phyloP scores from a whole-genome alignment of 1,284 basidiomycete genomes.

The Apiotrichum brassicae region DNA sequence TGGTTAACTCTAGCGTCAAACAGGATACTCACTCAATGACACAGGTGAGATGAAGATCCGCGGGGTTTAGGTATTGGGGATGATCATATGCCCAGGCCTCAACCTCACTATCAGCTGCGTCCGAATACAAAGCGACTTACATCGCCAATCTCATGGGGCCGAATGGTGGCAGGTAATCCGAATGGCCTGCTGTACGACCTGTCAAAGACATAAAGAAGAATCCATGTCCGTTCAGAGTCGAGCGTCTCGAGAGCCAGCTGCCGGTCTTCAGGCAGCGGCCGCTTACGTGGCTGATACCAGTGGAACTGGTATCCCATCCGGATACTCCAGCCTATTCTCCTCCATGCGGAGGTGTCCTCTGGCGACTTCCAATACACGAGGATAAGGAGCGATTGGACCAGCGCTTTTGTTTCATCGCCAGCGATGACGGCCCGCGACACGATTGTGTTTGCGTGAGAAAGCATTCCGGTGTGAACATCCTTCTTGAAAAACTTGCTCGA shows the following conservation, averaged over 20 bases:
- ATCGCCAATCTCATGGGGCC: conserved; percentile 2
- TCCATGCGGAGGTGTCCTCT: conserved; percentile 27
- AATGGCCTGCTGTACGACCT: not conserved
- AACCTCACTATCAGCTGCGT: too few relatives aligned
- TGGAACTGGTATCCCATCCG: conserved; percentile 30
- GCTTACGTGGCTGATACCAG: conserved; percentile 25
- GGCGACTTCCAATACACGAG: conserved; percentile 38
- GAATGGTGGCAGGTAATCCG: not conserved
- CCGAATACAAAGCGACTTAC: too few relatives aligned
- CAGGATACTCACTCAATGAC: conserved; percentile 1
- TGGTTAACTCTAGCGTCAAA: not conserved
- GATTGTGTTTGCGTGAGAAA: conserved; percentile 28
- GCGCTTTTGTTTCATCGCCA: conserved; percentile 24
- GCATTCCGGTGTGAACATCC: conserved; percentile 23
- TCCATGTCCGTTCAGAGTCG: conserved; percentile 37
- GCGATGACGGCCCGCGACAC: conserved; percentile 28
- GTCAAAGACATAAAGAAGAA: conserved; percentile 1
- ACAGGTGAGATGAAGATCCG: conserved; percentile 9
- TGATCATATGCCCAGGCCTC: conserved; percentile 6
- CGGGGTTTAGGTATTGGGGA: not conserved
- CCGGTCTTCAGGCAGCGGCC: conserved; percentile 27
- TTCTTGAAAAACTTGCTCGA: conserved; percentile 27
- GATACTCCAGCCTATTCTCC: conserved; percentile 31
- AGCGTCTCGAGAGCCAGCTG: conserved; percentile 25
- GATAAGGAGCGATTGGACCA: conserved; percentile 35